A percentile compares a stretch with the other conserved stretches of the same genome.
Conservation (phyloP, 2,329 filamentous ascomycete species). For the Exophiala oligosperma region DNA sequence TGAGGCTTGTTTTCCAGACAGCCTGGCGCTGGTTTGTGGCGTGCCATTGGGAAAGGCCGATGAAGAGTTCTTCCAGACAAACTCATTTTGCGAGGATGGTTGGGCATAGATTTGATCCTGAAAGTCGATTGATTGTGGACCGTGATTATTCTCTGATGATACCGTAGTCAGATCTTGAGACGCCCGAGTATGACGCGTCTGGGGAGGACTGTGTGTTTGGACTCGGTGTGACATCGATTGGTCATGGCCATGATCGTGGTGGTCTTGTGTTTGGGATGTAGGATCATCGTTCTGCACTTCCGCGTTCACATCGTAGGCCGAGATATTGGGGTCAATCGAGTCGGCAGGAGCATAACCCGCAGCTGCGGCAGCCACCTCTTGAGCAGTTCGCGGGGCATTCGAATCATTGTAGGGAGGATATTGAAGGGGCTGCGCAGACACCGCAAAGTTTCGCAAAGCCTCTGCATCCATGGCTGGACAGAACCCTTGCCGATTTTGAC, state of each 20-base stretch:
- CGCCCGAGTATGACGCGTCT: constrained; percentile 13
- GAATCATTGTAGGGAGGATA: constrained; percentile 12
- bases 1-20: constrained; percentile 12
- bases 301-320: constrained; percentile 12
- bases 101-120: constrained; percentile 1
- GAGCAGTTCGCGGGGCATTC: constrained; percentile 5
- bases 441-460: constrained; percentile 15
- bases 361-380: constrained; percentile 10
- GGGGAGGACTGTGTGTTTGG: constrained; percentile 14
- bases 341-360: constrained; percentile 20
- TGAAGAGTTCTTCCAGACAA: constrained; percentile 24
- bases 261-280: constrained; percentile 7
- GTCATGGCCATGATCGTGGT: constrained; percentile 4
- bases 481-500: constrained; percentile 5
- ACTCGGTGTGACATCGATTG: background rate
- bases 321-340: constrained; percentile 13
- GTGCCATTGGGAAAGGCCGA: constrained; percentile 24
- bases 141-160: background rate
- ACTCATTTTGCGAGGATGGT: constrained; percentile 10
- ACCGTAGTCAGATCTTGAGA: constrained; percentile 7
- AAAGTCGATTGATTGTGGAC: background rate
- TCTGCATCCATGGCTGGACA: constrained; percentile 16
- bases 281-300: constrained; percentile 4
- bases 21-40: background rate
- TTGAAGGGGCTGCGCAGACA: constrained; percentile 17